phyloP scores from a whole-genome alignment of 352 stramenopile species.

The Phytophthora pini region DNA sequence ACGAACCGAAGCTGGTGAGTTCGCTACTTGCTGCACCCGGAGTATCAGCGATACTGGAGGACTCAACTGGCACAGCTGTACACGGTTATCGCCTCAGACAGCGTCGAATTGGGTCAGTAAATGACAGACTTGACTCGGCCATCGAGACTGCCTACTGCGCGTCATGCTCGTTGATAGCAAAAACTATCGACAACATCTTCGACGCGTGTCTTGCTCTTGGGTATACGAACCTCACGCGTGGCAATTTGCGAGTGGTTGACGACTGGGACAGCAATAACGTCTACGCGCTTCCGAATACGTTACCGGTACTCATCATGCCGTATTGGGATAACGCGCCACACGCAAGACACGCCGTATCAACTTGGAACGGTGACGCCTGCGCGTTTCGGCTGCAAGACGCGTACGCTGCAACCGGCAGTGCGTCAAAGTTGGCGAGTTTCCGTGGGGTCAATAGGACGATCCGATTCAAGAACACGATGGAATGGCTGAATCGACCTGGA shows the following conservation, averaged over 20 bases:
- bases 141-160: conserved; percentile 1
- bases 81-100: conserved; percentile 26
- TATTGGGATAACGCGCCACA: conserved; percentile 42
- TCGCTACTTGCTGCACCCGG: conserved; percentile 27
- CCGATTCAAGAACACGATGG: conserved; percentile 10
- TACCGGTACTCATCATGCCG: conserved; percentile 52
- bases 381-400: conserved; percentile 27
- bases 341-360: conserved; percentile 38
- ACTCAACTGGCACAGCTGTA: conserved; percentile 19
- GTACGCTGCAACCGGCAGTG: conserved; percentile 3
- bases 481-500: conserved; percentile 22
- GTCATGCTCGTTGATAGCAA: conserved; percentile 18
- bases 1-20: conserved; percentile 43
- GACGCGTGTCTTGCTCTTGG: conserved; percentile 17
- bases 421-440: conserved; percentile 7
- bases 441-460: conserved; percentile 23
- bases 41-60: conserved; percentile 18
- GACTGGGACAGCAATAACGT: conserved; percentile 30
- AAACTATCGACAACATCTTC: conserved; percentile 31
- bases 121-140: conserved; percentile 19
- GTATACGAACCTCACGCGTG: conserved; percentile 36
- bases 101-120: conserved; percentile 32
- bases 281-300: conserved; percentile 26
- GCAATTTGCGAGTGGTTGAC: conserved; percentile 33
- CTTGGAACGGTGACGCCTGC: conserved; percentile 36